A percentile compares a stretch with the other conserved stretches of the same genome.
Conservation (phyloP, 1,284 basidiomycete species). For the Pyrrhoderma lamaoense region DNA sequence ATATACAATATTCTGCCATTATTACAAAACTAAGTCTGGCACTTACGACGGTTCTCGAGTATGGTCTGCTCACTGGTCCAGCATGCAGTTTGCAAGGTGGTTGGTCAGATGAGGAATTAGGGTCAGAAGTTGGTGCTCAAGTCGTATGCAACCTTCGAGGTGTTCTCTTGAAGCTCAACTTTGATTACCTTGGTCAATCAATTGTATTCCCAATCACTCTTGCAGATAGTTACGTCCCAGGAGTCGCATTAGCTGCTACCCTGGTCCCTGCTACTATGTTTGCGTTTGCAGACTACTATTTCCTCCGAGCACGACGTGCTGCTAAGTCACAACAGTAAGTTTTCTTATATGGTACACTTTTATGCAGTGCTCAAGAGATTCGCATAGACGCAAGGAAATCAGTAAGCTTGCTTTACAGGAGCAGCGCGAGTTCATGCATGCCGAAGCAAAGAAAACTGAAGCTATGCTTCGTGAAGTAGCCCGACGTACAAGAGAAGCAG, state of each 20-base stretch:
- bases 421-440: constrained; percentile 46
- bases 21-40: too few species aligned
- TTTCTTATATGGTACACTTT: background rate
- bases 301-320: constrained; percentile 28
- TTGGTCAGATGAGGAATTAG: too few species aligned
- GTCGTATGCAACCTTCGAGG: too few species aligned
- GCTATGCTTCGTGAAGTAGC: constrained; percentile 40
- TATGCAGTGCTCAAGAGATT: constrained; percentile 14
- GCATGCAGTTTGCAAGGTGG: background rate
- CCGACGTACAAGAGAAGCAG: constrained; percentile 36
- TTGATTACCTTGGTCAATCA: constrained; percentile 30
- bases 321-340: constrained; percentile 28
- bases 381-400: constrained; percentile 33
- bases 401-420: constrained; percentile 47
- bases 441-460: constrained; percentile 48
- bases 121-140: too few species aligned
- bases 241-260: constrained; percentile 27
- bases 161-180: constrained; percentile 20
- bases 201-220: constrained; percentile 30
- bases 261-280: constrained; percentile 29
- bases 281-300: constrained; percentile 29
- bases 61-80: background rate
- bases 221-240: constrained; percentile 26
- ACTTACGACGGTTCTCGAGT: too few species aligned
- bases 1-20: too few species aligned